Conservation (phyloP, 2,329 filamentous ascomycete species). For the Xylaria sp. region DNA sequence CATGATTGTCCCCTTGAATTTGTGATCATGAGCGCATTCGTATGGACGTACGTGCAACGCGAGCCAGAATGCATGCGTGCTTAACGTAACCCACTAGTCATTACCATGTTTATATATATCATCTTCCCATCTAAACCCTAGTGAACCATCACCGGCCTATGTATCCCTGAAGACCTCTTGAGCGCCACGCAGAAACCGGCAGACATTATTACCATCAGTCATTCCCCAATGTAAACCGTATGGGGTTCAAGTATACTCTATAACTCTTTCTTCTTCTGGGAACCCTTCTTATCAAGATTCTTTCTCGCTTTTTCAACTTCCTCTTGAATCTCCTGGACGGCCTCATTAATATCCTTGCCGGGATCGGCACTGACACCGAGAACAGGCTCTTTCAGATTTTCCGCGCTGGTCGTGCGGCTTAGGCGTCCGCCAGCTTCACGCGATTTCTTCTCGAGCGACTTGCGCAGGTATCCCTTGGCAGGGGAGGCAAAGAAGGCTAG, state of each 20-base stretch:
- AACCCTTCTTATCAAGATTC: conserved; percentile 26
- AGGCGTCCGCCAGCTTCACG: conserved; percentile 58
- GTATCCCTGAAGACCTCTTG: conserved; percentile 3
- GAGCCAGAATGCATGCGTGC: neutral
- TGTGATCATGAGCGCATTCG: neutral
- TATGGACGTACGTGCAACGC: neutral
- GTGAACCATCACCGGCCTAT: neutral
- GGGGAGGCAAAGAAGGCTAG: conserved; percentile 84
- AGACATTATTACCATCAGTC: neutral
- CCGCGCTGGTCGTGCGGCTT: conserved; percentile 63
- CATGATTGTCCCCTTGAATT: neutral
- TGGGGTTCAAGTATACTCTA: conserved; percentile 20
- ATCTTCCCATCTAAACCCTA: conserved; percentile 6
- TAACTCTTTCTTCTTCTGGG: conserved; percentile 29
- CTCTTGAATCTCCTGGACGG: conserved; percentile 75
- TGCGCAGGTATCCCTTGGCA: conserved; percentile 69
- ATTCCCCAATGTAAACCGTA: conserved; percentile 1
- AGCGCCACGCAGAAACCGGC: conserved; percentile 19
- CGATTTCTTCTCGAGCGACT: conserved; percentile 67
- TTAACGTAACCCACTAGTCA: neutral
- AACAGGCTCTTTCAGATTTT: conserved; percentile 70
- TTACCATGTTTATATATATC: conserved; percentile 23
- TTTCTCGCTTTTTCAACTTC: conserved; percentile 71
- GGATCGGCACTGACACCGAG: conserved; percentile 84
- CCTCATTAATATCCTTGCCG: conserved; percentile 78